These are phyloP conservation scores for Volvox africanus DNA, from an alignment of 139 green algal genomes.

Conservation along the genomic window DNA sequence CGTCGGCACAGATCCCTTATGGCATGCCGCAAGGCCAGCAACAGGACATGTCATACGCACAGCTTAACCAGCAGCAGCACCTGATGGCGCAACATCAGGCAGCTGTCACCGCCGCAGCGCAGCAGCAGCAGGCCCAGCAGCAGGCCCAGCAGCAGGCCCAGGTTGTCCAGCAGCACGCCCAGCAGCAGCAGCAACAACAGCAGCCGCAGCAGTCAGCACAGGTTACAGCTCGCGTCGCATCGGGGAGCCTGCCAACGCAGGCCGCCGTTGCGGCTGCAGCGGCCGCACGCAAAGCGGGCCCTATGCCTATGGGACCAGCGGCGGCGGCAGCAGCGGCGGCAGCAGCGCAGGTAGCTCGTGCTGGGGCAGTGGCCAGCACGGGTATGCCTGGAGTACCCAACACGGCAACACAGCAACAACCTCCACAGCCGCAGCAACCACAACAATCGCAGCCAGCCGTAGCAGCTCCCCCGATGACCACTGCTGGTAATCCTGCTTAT, in stretches of 20 bases:
- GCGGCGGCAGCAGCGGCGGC: neutral
- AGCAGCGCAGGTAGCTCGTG: neutral
- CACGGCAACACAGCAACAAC: neutral
- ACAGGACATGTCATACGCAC: constrained; percentile 1
- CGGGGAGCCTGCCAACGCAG: neutral
- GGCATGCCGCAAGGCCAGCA: constrained; percentile 2
- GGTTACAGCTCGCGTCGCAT: neutral
- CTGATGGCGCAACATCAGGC: neutral
- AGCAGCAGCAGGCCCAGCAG: constrained; percentile 19
- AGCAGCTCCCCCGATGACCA: neutral
- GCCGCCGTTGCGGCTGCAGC: neutral
- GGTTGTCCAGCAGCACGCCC: neutral
- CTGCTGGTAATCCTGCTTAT: no score
- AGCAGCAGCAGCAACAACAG: constrained; percentile 22
- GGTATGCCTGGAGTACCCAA: neutral
- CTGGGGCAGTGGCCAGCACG: neutral
- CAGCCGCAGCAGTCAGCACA: neutral
- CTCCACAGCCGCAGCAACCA: neutral
- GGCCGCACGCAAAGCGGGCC: neutral
- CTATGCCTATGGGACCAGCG: neutral
- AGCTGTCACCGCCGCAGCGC: neutral
- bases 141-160: neutral
- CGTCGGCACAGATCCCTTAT: constrained; percentile 5
- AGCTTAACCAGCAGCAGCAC: constrained; percentile 29
- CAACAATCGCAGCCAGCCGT: constrained; percentile 1